Conservation (phyloP, 768 basidiomycete genomes). For the Tylopilus subfusipes region DNA sequence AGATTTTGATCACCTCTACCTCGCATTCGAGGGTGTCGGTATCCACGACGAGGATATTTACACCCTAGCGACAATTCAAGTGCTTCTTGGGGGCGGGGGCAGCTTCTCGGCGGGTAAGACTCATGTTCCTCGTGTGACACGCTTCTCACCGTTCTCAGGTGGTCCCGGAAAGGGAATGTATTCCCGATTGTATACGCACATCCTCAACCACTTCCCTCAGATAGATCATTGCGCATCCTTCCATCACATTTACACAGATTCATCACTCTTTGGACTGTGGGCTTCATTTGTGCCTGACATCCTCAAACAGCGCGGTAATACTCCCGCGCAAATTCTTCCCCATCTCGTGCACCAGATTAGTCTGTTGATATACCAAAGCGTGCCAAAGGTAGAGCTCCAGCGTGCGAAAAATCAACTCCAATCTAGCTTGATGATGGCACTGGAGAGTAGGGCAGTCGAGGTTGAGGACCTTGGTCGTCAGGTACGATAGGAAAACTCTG, state of each 20-base stretch:
- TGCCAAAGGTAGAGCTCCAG: slow-evolving; percentile 66
- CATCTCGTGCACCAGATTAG: slow-evolving; percentile 88
- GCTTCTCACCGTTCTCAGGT: slow-evolving; percentile 40
- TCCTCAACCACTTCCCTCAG: slow-evolving; percentile 90
- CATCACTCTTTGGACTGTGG: slow-evolving; percentile 88
- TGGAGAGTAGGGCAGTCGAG: slow-evolving; percentile 81
- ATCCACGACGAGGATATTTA: slow-evolving; percentile 93
- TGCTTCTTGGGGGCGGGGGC: slow-evolving; percentile 92
- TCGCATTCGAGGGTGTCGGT: slow-evolving; percentile 88
- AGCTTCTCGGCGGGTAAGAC: slow-evolving; percentile 85
- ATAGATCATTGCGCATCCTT: slow-evolving; percentile 95
- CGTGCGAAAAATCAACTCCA: slow-evolving; percentile 96
- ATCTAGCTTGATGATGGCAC: slow-evolving; percentile 88
- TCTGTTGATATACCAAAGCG: slow-evolving; percentile 65
- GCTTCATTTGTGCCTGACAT: slow-evolving; percentile 75
- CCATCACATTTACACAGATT: slow-evolving; percentile 96
- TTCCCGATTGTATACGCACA: slow-evolving; percentile 91
- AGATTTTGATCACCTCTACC: slow-evolving; percentile 90
- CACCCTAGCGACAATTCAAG: slow-evolving; percentile 89
- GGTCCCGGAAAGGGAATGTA: slow-evolving; percentile 99
- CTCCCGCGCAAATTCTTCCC: slow-evolving; percentile 67
- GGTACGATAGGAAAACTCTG: slow-evolving; percentile 36
- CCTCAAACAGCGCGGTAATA: slow-evolving; percentile 56
- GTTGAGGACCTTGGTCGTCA: slow-evolving; percentile 92
- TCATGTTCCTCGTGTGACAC: background rate